Evolutionary conservation across 495 filamentous ascomycete species (phyloP).

Genomic region (Letharia columbiana): DNA sequence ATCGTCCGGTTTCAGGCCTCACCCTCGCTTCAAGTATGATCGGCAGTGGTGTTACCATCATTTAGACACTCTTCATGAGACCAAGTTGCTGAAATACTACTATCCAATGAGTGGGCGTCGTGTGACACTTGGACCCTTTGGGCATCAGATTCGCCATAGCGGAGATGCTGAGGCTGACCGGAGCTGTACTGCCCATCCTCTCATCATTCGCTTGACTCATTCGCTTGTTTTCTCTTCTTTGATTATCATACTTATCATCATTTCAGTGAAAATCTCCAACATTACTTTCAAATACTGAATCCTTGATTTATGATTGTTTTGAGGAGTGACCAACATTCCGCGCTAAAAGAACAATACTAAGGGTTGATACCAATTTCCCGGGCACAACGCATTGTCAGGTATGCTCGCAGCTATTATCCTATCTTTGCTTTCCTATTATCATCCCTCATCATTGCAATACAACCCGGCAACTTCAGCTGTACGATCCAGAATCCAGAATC

Average conservation of each 20-base stretch:
- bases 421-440: not conserved
- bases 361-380: constrained; percentile 21
- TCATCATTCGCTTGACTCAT: not conserved
- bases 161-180: not conserved
- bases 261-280: not conserved
- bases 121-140: not conserved
- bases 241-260: not conserved
- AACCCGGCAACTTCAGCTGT: not conserved
- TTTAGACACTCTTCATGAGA: not conserved
- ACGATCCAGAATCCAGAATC: not conserved
- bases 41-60: not conserved
- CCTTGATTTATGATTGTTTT: not conserved
- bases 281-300: not conserved
- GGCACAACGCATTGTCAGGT: constrained; percentile 22
- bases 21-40: not conserved
- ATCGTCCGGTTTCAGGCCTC: not conserved
- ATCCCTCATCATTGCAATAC: not conserved
- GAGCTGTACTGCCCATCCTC: not conserved
- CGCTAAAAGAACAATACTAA: constrained; percentile 24
- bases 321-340: constrained; percentile 5
- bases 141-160: not conserved
- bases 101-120: not conserved
- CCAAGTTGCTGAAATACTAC: not conserved
- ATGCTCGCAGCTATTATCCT: constrained; percentile 11
- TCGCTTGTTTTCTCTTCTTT: not conserved